Conservation (phyloP, 345 rosid species). For the Gossypium thurberi region DNA sequence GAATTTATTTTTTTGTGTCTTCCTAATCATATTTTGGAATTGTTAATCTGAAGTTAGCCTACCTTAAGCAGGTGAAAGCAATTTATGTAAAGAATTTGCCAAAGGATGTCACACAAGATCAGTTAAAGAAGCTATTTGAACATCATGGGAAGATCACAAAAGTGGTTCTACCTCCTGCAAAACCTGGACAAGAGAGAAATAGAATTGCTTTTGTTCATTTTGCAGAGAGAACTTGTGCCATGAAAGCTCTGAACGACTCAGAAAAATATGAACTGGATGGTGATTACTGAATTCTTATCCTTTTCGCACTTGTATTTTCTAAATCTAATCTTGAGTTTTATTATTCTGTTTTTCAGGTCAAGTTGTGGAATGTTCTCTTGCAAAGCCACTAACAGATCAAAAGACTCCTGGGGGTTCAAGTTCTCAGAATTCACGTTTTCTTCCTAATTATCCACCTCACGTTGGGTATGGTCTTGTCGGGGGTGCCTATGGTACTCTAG, state of each 20-base stretch:
- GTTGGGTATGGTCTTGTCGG: conserved; percentile 56
- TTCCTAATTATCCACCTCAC: conserved; percentile 43
- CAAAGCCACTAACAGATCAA: conserved; percentile 66
- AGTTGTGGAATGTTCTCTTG: conserved; percentile 64
- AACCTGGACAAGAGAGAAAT: conserved; percentile 53
- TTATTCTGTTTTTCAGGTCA: conserved; percentile 39
- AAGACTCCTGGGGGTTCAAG: conserved; percentile 39
- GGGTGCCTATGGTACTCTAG: conserved; percentile 42
- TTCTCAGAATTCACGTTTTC: conserved; percentile 39
- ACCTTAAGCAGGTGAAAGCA: conserved; percentile 49
- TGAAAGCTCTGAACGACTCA: conserved; percentile 53
- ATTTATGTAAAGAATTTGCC: conserved; percentile 65
- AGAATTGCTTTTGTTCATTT: conserved; percentile 67
- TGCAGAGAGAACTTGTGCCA: conserved; percentile 59
- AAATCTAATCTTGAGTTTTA: conserved; percentile 7
- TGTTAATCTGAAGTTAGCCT: conserved; percentile 1
- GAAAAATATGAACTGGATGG: conserved; percentile 69
- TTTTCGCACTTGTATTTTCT: not conserved
- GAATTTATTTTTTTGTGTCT: not conserved
- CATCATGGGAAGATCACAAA: conserved; percentile 56
- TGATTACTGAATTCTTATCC: conserved; percentile 13
- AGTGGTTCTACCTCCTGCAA: conserved; percentile 62
- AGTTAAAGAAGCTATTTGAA: conserved; percentile 55
- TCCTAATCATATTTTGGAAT: conserved; percentile 12
- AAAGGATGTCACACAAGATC: conserved; percentile 45